Percentiles rank a stretch among this genome's conserved stretches.
phyloP scores from a whole-genome alignment of 108 stramenopile genomes.

The Nitzschia palea region DNA sequence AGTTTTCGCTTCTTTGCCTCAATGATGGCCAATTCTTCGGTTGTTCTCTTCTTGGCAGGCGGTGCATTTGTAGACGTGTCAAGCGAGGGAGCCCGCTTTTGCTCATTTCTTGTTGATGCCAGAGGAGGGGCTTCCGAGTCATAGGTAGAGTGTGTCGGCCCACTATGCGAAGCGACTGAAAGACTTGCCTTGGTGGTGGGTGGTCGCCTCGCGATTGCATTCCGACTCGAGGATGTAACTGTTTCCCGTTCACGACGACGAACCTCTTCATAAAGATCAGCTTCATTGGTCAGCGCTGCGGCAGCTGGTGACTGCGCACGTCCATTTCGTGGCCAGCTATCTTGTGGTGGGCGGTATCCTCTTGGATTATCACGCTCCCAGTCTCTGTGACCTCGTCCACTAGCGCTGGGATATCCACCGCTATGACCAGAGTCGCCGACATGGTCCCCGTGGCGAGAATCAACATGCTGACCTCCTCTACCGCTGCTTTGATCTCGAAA shows the following conservation, averaged over 20 bases:
- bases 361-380: constrained; percentile 49
- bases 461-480: constrained; percentile 8
- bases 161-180: constrained; percentile 17
- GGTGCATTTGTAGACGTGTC: background rate
- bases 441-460: background rate
- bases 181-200: constrained; percentile 45
- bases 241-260: constrained; percentile 67
- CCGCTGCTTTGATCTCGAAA: constrained; percentile 21
- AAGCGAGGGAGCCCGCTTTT: background rate
- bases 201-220: constrained; percentile 50
- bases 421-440: constrained; percentile 13
- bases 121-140: background rate
- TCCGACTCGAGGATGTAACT: constrained; percentile 48
- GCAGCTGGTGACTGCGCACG: background rate
- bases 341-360: background rate
- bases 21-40: constrained; percentile 74
- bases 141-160: background rate
- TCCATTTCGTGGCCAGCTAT: background rate
- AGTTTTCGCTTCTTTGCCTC: constrained; percentile 82
- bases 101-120: background rate
- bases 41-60: constrained; percentile 45
- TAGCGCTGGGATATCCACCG: constrained; percentile 18
- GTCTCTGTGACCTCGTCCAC: constrained; percentile 18
- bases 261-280: constrained; percentile 74
- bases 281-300: constrained; percentile 16